A percentile compares a stretch with the other conserved stretches of the same genome.
These are phyloP conservation scores for Septoria petroselini DNA, from an alignment of 2,329 filamentous ascomycete species.

Conservation along the genomic window DNA sequence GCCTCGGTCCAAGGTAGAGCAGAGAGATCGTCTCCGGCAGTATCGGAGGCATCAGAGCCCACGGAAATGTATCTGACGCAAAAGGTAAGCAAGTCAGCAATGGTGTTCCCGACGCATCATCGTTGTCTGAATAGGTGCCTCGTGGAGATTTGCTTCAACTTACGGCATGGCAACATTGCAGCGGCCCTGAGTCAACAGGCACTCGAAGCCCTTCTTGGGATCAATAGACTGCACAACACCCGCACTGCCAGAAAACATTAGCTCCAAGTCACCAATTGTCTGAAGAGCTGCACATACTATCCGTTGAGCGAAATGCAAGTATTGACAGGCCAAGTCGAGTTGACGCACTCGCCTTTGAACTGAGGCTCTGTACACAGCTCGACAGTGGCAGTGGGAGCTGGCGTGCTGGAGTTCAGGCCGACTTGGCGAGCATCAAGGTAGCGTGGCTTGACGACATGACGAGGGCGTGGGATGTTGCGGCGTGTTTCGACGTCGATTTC, in stretches of 20 bases:
- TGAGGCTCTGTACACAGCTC: conserved; percentile 29
- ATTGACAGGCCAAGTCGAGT: conserved; percentile 28
- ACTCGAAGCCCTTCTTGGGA: conserved; percentile 29
- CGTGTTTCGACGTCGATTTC: conserved; percentile 1
- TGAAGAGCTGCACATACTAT: conserved; percentile 26
- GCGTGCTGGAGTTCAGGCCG: conserved; percentile 8
- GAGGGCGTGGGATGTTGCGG: background rate
- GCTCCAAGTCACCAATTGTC: background rate
- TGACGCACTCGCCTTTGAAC: conserved; percentile 31
- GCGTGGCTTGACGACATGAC: background rate
- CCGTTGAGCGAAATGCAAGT: conserved; percentile 30
- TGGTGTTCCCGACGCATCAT: too few relatives aligned
- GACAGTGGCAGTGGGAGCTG: conserved; percentile 31
- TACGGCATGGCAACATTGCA: background rate
- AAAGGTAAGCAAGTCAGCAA: too few relatives aligned
- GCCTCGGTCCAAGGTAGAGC: conserved; percentile 26
- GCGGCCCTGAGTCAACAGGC: conserved; percentile 26
- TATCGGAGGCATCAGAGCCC: conserved; percentile 11
- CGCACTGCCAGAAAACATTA: conserved; percentile 15
- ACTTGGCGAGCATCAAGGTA: conserved; percentile 2
- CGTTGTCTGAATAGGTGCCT: too few relatives aligned
- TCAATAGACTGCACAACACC: conserved; percentile 27
- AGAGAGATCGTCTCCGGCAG: conserved; percentile 25
- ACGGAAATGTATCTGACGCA: too few relatives aligned
- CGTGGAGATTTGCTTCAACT: too few relatives aligned